Conservation (phyloP, 495 filamentous ascomycete species). For the Neurospora terricola region DNA sequence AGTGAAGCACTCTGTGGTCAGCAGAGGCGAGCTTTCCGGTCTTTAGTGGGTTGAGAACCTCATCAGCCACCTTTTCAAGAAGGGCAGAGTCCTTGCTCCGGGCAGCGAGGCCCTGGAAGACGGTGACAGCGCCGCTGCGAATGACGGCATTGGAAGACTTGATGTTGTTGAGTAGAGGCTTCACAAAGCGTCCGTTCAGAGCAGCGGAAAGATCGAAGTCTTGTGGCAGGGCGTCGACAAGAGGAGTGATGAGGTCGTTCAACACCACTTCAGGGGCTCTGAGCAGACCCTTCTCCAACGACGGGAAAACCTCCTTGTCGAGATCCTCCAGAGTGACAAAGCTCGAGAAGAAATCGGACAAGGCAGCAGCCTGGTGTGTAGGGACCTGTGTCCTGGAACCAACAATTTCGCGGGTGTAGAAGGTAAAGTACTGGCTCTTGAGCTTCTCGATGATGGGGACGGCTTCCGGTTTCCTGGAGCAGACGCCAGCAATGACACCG, state of each 20-base stretch:
- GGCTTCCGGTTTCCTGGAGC: constrained; percentile 51
- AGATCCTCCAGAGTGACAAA: constrained; percentile 73
- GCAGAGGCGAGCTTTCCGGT: constrained; percentile 66
- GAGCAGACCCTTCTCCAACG: constrained; percentile 79
- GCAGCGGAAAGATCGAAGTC: constrained; percentile 67
- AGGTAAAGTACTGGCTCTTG: constrained; percentile 64
- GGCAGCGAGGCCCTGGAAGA: constrained; percentile 54
- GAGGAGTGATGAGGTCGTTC: constrained; percentile 57
- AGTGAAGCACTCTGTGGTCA: constrained; percentile 72
- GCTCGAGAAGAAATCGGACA: constrained; percentile 72
- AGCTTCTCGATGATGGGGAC: constrained; percentile 49
- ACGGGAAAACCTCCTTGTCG: constrained; percentile 61
- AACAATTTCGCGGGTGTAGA: constrained; percentile 77
- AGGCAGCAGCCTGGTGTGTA: constrained; percentile 55
- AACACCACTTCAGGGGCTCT: constrained; percentile 85
- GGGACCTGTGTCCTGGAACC: constrained; percentile 66
- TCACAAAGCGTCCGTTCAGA: constrained; percentile 59
- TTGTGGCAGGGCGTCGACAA: constrained; percentile 57
- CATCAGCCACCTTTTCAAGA: constrained; percentile 58
- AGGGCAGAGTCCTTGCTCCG: constrained; percentile 45
- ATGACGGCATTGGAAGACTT: constrained; percentile 79
- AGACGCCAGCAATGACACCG: constrained; percentile 79
- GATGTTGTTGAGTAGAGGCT: constrained; percentile 74
- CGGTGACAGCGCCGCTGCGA: constrained; percentile 61
- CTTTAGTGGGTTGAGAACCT: constrained; percentile 69